Evolutionary conservation across 768 basidiomycete genomes (phyloP).

Genomic region (Boletus rex-veris): DNA sequence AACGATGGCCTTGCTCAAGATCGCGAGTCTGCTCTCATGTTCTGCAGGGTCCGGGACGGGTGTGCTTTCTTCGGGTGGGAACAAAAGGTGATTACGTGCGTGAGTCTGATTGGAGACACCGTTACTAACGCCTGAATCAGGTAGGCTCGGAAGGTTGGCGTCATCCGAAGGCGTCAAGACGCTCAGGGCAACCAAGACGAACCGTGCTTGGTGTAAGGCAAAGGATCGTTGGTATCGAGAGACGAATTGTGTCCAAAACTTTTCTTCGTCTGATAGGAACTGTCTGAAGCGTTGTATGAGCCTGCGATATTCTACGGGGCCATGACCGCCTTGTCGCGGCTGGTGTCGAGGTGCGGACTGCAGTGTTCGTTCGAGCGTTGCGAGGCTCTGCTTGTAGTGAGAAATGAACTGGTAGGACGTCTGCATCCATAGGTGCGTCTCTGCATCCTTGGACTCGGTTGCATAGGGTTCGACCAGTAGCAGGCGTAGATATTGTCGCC

Average conservation of each 20-base stretch:
- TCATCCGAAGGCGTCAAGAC: slow-evolving; percentile 46
- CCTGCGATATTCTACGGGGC: slow-evolving; percentile 81
- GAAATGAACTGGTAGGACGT: slow-evolving; percentile 85
- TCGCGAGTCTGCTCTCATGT: slow-evolving; percentile 61
- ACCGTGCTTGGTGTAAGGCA: slow-evolving; percentile 59
- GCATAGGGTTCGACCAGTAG: slow-evolving; percentile 67
- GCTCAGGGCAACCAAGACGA: slow-evolving; percentile 54
- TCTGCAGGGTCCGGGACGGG: slow-evolving; percentile 34
- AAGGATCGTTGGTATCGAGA: slow-evolving; percentile 72
- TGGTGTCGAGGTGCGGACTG: slow-evolving; percentile 40
- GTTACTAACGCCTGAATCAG: slow-evolving; percentile 20
- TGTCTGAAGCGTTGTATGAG: slow-evolving; percentile 84
- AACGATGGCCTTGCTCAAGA: slow-evolving; percentile 83
- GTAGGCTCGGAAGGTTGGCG: slow-evolving; percentile 21
- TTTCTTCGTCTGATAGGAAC: slow-evolving; percentile 86
- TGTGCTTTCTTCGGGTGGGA: slow-evolving; percentile 54
- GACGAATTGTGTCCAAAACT: slow-evolving; percentile 84
- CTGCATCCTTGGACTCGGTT: slow-evolving; percentile 72
- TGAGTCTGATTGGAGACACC: slow-evolving; percentile 24
- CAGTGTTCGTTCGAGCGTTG: slow-evolving; percentile 57
- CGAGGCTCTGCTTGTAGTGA: slow-evolving; percentile 73
- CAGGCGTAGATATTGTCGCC: slow-evolving; percentile 65
- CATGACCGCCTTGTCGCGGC: slow-evolving; percentile 42
- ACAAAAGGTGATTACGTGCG: slow-evolving; percentile 59
- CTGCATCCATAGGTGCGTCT: slow-evolving; percentile 89